phyloP scores from a whole-genome alignment of 1,284 basidiomycete species.

The Leccinum pallidistipes region DNA sequence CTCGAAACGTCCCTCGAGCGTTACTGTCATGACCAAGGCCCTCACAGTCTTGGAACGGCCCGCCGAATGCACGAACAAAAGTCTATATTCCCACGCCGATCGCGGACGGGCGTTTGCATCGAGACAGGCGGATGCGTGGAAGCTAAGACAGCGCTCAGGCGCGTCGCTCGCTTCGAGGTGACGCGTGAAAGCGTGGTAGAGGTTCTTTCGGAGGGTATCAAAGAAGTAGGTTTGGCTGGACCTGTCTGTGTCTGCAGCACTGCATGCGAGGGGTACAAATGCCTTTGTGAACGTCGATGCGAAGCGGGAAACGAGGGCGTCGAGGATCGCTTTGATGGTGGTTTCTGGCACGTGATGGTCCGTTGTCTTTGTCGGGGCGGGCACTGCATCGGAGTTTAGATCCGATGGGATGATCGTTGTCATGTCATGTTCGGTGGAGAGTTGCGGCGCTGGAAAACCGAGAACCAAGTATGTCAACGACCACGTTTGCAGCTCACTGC shows the following conservation, averaged over 20 bases:
- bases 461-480: background rate
- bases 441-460: background rate
- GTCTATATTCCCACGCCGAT: conserved; percentile 10
- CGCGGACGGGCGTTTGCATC: background rate
- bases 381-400: background rate
- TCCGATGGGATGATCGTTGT: background rate
- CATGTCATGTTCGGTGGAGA: conserved; percentile 3
- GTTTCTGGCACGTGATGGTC: background rate
- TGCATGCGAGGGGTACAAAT: background rate
- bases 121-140: background rate
- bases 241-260: background rate
- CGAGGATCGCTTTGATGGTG: conserved; percentile 5
- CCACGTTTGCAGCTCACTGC: background rate
- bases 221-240: background rate
- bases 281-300: background rate
- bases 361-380: background rate
- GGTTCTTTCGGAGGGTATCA: conserved; percentile 8
- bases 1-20: conserved; percentile 7
- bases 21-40: conserved; percentile 11
- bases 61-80: conserved; percentile 7
- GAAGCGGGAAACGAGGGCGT: conserved; percentile 9
- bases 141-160: conserved; percentile 2
- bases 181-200: conserved; percentile 7
- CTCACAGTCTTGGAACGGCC: background rate
- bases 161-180: conserved; percentile 6